Base-by-base conservation (phyloP, 257 asterid genomes). In the Solanum habrochaites region DNA sequence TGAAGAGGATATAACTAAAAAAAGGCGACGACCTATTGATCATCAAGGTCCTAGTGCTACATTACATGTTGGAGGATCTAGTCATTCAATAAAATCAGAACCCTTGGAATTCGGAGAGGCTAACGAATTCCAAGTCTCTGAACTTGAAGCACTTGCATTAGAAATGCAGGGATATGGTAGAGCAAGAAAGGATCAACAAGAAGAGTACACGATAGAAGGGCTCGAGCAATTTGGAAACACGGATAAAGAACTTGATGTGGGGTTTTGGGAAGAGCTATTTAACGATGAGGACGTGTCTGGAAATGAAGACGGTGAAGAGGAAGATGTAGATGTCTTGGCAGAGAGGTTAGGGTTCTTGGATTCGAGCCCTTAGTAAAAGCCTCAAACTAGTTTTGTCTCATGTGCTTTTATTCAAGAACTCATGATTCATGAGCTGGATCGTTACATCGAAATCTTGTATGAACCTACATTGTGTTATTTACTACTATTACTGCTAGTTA, bases 111-210 rank as follows among this genome's bases (percentile, higher is more conserved):
- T 85, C 13, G 85, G 86, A 52, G 91, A 91, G 39, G n/a, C 11
- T 29, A 52, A 56, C 29, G 93, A 90, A 25, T 88, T 49, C 32
- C 91, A 92, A 31, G 93, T 93, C 40, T 93, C 97, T 8, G 98
- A 96, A 83, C 91, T 96, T 13, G 99, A 96, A 90, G 95, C 93
- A 6, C 91, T 96, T 3, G 97, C 99, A 2, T 42, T 96, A 71
- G 99, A 96, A 90, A 96, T 96, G 93, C 99, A 96, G 35, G 98
- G 99, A 25, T 67, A 88, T 9, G 94, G 97, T 11, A 92, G 90
- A 91, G 89, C 87, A 25, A 93, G 90, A 86, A 25, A 86, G 83
- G 90, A 86, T 21, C 86, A 90, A 27, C 94, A 90, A 13, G 93
- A 87, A 64, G 87, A 66, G 62, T 6, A 52, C 8, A 83, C 40